These are phyloP conservation scores for Schizothecium vesticola DNA, from an alignment of 495 filamentous ascomycete genomes.

Conservation along the genomic window DNA sequence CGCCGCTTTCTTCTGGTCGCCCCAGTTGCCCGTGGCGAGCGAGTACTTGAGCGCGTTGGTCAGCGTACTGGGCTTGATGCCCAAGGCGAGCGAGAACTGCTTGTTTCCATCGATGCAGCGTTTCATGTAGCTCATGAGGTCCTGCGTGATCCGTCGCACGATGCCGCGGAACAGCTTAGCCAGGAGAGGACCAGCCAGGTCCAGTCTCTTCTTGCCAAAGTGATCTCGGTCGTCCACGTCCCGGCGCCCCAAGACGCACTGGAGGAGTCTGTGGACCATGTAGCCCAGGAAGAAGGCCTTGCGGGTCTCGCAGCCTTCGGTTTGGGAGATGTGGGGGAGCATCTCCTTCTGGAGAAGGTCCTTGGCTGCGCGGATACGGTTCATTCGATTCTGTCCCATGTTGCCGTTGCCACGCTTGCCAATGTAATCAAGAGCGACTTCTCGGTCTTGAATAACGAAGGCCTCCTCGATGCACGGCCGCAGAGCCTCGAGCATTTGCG, in stretches of 20 bases:
- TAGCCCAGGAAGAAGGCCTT: conserved; percentile 99
- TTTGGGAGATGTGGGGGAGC: conserved; percentile 92
- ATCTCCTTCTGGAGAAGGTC: conserved; percentile 97
- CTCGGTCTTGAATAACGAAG: conserved; percentile 90
- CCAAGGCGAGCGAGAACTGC: conserved; percentile 83
- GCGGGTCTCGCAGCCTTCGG: conserved; percentile 89
- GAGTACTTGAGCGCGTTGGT: conserved; percentile 95
- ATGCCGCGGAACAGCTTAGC: conserved; percentile 87
- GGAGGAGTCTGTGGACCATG: conserved; percentile 92
- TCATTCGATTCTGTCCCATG: conserved; percentile 65
- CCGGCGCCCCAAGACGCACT: conserved; percentile 82
- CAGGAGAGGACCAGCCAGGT: conserved; percentile 89
- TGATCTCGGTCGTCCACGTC: conserved; percentile 97
- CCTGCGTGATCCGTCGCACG: conserved; percentile 79
- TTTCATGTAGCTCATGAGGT: conserved; percentile 84
- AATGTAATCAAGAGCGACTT: conserved; percentile 93
- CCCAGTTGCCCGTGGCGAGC: conserved; percentile 98
- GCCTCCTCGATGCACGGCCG: conserved; percentile 96
- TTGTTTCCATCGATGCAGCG: conserved; percentile 81
- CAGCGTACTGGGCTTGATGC: conserved; percentile 83
- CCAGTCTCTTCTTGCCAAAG: conserved; percentile 96
- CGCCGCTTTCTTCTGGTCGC: conserved; percentile 96
- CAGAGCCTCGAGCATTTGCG: conserved; percentile 93
- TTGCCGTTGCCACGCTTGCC: conserved; percentile 75
- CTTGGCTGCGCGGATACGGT: conserved; percentile 82